These are phyloP conservation scores for Allium fistulosum DNA, from an alignment of 106 monocot genomes.

Conservation along the genomic window DNA sequence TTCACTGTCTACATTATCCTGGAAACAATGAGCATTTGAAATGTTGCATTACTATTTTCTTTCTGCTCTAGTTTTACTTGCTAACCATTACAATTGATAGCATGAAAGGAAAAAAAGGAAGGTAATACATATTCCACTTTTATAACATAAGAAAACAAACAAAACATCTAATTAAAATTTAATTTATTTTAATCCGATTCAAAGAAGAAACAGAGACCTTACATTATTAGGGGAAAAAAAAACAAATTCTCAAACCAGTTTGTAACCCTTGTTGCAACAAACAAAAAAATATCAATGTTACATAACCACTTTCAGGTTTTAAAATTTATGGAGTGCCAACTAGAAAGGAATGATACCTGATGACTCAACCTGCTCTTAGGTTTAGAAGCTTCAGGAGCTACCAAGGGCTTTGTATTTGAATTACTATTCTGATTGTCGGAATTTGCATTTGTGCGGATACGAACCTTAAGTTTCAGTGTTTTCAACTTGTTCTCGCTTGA, in stretches of 20 bases:
- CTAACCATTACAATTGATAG: neutral
- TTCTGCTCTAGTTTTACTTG: neutral
- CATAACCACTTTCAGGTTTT: neutral
- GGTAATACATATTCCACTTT: too few species aligned
- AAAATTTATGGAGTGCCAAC: neutral
- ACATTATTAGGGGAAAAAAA: neutral
- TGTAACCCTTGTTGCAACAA: neutral
- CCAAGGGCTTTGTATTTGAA: slow-evolving; percentile 19
- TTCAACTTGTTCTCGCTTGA: slow-evolving; percentile 39
- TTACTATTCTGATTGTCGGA: slow-evolving; percentile 13
- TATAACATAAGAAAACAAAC: too few species aligned
- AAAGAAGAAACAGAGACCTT: too few species aligned
- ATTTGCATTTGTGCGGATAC: slow-evolving; percentile 54
- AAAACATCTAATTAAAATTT: too few species aligned
- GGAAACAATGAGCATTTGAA: neutral
- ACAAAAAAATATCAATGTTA: neutral
- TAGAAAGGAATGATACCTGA: slow-evolving; percentile 26
- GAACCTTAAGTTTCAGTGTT: slow-evolving; percentile 62
- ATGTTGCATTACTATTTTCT: neutral
- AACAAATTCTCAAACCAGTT: neutral
- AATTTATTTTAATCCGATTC: neutral
- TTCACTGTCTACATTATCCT: slow-evolving; percentile 35
- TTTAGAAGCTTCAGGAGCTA: slow-evolving; percentile 31
- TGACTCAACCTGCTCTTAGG: slow-evolving; percentile 26
- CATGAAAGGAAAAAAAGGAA: neutral